phyloP scores from a whole-genome alignment of 805 yeast species.

The Nakazawaea anatomiae region DNA sequence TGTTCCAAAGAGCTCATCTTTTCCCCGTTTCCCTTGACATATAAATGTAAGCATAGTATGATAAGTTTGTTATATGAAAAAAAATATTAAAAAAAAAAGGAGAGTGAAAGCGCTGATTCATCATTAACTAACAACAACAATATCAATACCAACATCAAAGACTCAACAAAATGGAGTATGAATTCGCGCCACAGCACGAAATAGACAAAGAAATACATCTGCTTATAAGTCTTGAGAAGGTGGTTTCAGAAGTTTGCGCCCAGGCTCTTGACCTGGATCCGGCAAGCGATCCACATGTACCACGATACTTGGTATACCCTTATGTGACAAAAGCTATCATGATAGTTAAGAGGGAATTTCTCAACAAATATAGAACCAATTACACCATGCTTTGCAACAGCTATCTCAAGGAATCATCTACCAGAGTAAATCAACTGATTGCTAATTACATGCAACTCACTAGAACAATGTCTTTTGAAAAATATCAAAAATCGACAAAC shows the following conservation, averaged over 20 bases:
- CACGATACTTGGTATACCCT: background rate
- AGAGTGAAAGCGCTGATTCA: background rate
- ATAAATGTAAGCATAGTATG: too few species aligned
- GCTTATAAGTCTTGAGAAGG: conserved; percentile 1
- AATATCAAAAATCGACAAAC: background rate
- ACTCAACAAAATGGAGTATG: background rate
- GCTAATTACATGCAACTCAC: conserved; percentile 2
- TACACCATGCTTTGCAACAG: conserved; percentile 3
- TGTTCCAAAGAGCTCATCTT: conserved; percentile 27
- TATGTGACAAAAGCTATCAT: background rate
- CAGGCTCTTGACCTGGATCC: background rate
- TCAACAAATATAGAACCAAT: conserved; percentile 1
- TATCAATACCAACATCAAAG: background rate
- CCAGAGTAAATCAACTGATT: conserved; percentile 4
- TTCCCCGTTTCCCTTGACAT: too few species aligned
- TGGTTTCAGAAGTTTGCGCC: background rate
- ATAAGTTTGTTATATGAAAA: too few species aligned
- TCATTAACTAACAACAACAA: background rate
- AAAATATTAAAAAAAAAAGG: background rate
- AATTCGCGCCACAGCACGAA: background rate
- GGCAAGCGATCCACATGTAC: background rate
- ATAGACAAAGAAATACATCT: background rate
- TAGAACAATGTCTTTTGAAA: background rate
- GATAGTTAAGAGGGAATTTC: conserved; percentile 3
- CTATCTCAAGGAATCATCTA: background rate